These are phyloP conservation scores for Kentomonas sorsogonicus DNA, from an alignment of 208 protist genomes.

Conservation along the genomic window DNA sequence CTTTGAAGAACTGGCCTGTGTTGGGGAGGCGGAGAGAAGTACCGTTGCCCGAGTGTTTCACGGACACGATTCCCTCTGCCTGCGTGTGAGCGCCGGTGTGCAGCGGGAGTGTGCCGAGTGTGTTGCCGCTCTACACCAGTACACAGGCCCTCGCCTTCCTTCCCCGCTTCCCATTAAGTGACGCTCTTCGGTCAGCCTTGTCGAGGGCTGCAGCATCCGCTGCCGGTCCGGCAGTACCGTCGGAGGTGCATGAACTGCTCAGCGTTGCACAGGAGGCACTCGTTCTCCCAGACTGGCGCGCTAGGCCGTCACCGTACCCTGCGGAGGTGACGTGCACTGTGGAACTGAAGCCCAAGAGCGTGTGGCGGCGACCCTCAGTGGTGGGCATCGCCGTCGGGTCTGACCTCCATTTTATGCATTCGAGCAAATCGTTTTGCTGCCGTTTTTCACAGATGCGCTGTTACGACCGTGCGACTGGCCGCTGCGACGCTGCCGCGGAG, in stretches of 20 bases:
- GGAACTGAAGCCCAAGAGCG: constrained; percentile 74
- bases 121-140: constrained; percentile 18
- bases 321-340: constrained; percentile 26
- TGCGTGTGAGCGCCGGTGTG: constrained; percentile 16
- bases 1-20: too few species aligned
- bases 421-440: constrained; percentile 44
- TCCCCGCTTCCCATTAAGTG: constrained; percentile 13
- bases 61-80: too few species aligned
- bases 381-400: constrained; percentile 48
- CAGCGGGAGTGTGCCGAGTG: constrained; percentile 27
- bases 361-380: constrained; percentile 48
- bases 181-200: too few species aligned
- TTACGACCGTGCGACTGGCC: too few species aligned
- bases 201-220: too few species aligned
- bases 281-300: constrained; percentile 7
- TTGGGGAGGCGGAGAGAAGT: too few species aligned
- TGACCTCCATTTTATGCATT: constrained; percentile 30
- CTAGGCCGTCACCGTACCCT: constrained; percentile 7
- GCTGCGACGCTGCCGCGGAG: not conserved
- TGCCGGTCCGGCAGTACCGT: too few species aligned
- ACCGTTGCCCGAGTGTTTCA: too few species aligned
- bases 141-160: constrained; percentile 20
- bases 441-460: too few species aligned
- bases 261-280: too few species aligned
- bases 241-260: too few species aligned